phyloP scores from a whole-genome alignment of 768 basidiomycete species.

The Myochromella boudieri region DNA sequence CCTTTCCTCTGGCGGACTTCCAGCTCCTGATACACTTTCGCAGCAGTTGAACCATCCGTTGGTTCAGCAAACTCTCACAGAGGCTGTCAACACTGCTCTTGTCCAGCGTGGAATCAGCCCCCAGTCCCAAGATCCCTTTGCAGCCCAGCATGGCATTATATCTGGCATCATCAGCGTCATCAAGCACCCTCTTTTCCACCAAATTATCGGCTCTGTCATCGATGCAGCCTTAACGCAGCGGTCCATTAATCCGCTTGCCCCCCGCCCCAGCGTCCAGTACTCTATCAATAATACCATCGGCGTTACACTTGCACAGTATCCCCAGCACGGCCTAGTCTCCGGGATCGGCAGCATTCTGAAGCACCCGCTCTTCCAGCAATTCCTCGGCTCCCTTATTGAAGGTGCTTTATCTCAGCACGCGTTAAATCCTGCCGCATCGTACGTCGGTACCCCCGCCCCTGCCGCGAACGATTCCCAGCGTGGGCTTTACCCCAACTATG shows the following conservation, averaged over 20 bases:
- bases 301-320: not conserved
- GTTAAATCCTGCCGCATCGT: not conserved
- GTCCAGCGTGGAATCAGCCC: not conserved
- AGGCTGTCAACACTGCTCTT: not conserved
- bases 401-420: not conserved
- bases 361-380: not conserved
- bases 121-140: not conserved
- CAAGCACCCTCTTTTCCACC: not conserved
- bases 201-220: not conserved
- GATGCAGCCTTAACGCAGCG: not conserved
- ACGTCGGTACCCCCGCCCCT: not conserved
- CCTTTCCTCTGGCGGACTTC: not conserved
- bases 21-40: not conserved
- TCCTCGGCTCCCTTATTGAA: not conserved
- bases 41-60: not conserved
- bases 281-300: too few species aligned
- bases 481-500: not conserved
- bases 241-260: not conserved
- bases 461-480: not conserved
- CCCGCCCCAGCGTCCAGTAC: too few species aligned
- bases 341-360: not conserved
- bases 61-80: not conserved
- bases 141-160: constrained; percentile 3
- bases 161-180: not conserved
- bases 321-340: not conserved